Evolutionary conservation across 352 stramenopile species (phyloP).

Genomic region (Phytophthora melonis): DNA sequence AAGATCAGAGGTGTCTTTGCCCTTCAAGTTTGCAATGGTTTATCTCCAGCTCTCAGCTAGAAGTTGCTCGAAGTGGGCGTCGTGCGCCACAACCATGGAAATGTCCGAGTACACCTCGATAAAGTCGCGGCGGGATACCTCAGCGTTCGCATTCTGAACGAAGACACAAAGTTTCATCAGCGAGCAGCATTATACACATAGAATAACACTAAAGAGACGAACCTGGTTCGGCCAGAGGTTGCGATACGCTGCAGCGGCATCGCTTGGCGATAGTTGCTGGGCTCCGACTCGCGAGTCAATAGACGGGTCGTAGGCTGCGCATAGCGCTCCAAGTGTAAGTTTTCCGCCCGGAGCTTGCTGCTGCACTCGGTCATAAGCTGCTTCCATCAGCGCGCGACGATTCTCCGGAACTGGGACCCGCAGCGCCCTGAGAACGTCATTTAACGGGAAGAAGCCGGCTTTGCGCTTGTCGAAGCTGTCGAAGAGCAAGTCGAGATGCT

Average conservation of each 20-base stretch:
- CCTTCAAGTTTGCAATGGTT: constrained; percentile 1
- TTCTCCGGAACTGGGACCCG: constrained; percentile 43
- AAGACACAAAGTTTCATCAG: not conserved
- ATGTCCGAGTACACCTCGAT: constrained; percentile 80
- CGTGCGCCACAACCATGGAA: constrained; percentile 62
- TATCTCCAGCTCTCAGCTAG: constrained; percentile 77
- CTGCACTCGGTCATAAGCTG: constrained; percentile 56
- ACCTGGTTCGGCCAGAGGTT: constrained; percentile 54
- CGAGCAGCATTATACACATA: not conserved
- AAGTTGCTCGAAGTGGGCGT: constrained; percentile 73
- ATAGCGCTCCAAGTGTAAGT: constrained; percentile 58
- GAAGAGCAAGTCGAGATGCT: constrained; percentile 81
- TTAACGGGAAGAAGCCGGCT: constrained; percentile 65
- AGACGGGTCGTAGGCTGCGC: constrained; percentile 57
- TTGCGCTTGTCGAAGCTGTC: constrained; percentile 76
- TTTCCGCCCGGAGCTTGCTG: constrained; percentile 37
- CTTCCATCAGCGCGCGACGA: constrained; percentile 51
- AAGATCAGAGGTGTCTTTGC: not conserved
- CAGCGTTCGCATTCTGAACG: constrained; percentile 27
- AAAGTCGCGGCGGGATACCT: constrained; percentile 68
- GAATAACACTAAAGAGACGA: not conserved
- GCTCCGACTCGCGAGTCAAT: constrained; percentile 68
- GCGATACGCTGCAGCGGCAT: constrained; percentile 54
- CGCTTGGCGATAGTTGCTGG: constrained; percentile 44
- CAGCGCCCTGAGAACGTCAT: constrained; percentile 52